Evolutionary conservation across 2,329 filamentous ascomycete species (phyloP).

Genomic region (Penicillium sp.): DNA sequence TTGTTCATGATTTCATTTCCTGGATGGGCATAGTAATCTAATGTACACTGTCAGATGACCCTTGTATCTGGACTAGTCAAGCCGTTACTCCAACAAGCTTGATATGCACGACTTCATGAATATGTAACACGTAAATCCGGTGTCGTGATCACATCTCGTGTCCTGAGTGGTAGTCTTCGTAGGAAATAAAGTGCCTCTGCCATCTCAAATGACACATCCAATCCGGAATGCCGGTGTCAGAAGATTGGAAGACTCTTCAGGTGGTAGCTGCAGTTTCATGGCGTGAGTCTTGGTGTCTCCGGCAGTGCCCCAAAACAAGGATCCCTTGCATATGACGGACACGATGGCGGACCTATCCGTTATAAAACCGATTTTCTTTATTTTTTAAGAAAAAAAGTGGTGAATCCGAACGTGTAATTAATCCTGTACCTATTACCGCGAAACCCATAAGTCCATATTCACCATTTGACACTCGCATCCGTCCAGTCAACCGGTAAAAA

Average conservation of each 20-base stretch:
- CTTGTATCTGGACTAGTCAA: background rate
- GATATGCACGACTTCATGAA: background rate
- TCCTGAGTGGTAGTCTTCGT: background rate
- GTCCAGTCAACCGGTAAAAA: background rate
- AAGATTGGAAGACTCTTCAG: background rate
- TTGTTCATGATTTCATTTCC: background rate
- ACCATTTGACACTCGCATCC: background rate
- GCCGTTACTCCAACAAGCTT: too few relatives aligned
- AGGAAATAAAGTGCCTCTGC: background rate
- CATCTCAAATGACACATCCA: background rate
- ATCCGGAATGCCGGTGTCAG: background rate
- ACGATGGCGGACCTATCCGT: background rate
- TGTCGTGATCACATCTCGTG: background rate
- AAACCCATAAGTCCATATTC: background rate
- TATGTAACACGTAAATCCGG: background rate
- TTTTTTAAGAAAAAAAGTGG: background rate
- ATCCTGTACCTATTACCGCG: constrained; percentile 5
- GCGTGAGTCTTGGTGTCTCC: background rate
- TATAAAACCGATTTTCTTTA: background rate
- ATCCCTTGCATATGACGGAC: background rate
- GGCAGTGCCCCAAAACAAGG: background rate
- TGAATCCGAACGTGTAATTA: background rate
- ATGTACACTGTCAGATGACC: background rate
- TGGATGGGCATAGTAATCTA: background rate
- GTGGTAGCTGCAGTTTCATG: background rate